A percentile compares a stretch with the other conserved stretches of the same genome.
Conservation (phyloP, 441 rosid genomes). For the Melastoma candidum region DNA sequence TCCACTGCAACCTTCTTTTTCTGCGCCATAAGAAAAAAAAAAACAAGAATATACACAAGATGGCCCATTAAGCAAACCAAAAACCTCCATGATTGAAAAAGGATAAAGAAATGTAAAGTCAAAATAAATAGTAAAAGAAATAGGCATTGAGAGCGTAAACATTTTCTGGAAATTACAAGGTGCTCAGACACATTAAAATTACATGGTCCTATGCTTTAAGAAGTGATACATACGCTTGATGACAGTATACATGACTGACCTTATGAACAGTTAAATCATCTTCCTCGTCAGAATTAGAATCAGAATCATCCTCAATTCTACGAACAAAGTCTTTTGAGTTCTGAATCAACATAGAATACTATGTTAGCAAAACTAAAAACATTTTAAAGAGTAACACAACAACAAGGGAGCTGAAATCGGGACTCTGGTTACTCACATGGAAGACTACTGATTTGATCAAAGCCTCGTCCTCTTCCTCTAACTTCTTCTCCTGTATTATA, state of each 20-base stretch:
- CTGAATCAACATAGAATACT: conserved; percentile 18
- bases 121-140: too few relatives aligned
- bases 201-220: background rate
- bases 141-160: too few relatives aligned
- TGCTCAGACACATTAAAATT: too few relatives aligned
- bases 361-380: conserved; percentile 9
- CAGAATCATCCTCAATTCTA: conserved; percentile 63
- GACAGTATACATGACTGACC: conserved; percentile 18
- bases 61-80: conserved; percentile 15
- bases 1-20: conserved; percentile 49
- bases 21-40: conserved; percentile 27
- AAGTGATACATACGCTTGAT: background rate
- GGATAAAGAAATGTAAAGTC: background rate
- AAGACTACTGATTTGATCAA: conserved; percentile 63
- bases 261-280: conserved; percentile 17
- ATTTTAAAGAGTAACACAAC: conserved; percentile 5
- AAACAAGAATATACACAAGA: conserved; percentile 5
- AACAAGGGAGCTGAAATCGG: background rate
- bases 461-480: conserved; percentile 91
- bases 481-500: conserved; percentile 46
- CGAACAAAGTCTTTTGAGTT: conserved; percentile 43
- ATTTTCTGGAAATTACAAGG: too few relatives aligned
- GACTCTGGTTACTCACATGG: conserved; percentile 38
- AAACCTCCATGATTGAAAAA: conserved; percentile 3
- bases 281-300: conserved; percentile 38